Conservation (phyloP, 108 stramenopile genomes). For the Asterionellopsis glacialis region DNA sequence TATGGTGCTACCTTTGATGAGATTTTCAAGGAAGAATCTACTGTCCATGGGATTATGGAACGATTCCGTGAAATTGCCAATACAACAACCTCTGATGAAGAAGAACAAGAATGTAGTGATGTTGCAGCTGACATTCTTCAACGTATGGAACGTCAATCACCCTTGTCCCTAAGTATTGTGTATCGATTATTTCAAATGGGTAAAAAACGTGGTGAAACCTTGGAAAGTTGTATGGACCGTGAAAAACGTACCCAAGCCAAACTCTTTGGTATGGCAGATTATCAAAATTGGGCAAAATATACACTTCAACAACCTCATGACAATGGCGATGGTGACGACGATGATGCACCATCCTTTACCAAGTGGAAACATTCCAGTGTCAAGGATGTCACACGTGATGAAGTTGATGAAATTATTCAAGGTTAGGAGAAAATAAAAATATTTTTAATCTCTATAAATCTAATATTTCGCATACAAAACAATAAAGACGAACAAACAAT, state of each 20-base stretch:
- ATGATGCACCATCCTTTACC: constrained; percentile 26
- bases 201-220: constrained; percentile 27
- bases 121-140: constrained; percentile 53
- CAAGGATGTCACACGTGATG: constrained; percentile 61
- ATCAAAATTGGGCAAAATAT: constrained; percentile 55
- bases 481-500: no score
- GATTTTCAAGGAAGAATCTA: constrained; percentile 49
- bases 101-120: constrained; percentile 44
- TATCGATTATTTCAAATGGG: constrained; percentile 53
- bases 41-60: constrained; percentile 67
- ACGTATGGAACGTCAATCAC: constrained; percentile 67
- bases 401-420: constrained; percentile 53
- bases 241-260: constrained; percentile 53
- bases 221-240: constrained; percentile 70
- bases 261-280: constrained; percentile 50
- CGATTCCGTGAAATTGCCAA: constrained; percentile 49
- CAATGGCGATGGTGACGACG: constrained; percentile 14
- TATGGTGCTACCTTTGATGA: constrained; percentile 60
- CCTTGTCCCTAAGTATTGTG: constrained; percentile 58
- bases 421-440: background rate
- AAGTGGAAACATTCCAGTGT: constrained; percentile 66
- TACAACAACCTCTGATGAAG: constrained; percentile 24
- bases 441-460: background rate
- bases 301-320: constrained; percentile 11
- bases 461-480: no score